These are phyloP conservation scores for Dactylis glomerata DNA, from an alignment of 176 grass and related monocot genomes.

Conservation along the genomic window DNA sequence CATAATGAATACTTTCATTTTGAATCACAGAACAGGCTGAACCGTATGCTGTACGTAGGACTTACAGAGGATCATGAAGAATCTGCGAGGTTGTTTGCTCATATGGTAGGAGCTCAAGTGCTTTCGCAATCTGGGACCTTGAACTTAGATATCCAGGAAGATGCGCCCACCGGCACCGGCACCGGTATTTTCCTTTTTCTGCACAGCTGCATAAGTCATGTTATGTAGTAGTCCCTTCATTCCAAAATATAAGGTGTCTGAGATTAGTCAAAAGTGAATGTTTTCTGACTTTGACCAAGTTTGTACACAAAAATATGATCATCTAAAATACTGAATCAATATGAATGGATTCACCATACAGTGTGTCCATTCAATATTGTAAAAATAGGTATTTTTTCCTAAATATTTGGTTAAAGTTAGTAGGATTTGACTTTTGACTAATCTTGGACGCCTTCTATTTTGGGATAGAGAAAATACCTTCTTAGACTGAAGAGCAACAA, in stretches of 20 bases:
- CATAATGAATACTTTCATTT: conserved; percentile 21
- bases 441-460: too few species aligned
- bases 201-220: not conserved
- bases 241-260: too few species aligned
- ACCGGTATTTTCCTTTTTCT: conserved; percentile 48
- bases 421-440: too few species aligned
- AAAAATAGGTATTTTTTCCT: too few species aligned
- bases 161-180: conserved; percentile 21
- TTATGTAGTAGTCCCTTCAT: not conserved
- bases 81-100: conserved; percentile 86
- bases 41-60: conserved; percentile 89
- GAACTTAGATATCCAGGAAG: conserved; percentile 54
- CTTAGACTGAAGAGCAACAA: not conserved
- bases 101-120: conserved; percentile 94
- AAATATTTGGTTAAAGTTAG: too few species aligned
- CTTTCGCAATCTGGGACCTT: conserved; percentile 70
- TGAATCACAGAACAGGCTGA: conserved; percentile 74
- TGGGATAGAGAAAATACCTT: not conserved
- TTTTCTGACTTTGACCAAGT: too few species aligned
- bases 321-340: too few species aligned
- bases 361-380: too few species aligned
- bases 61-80: conserved; percentile 92
- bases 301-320: too few species aligned
- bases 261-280: too few species aligned
- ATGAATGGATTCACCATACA: too few species aligned